Evolutionary conservation across 805 yeast species (phyloP).

Genomic region (Saccharomycopsis sp.): DNA sequence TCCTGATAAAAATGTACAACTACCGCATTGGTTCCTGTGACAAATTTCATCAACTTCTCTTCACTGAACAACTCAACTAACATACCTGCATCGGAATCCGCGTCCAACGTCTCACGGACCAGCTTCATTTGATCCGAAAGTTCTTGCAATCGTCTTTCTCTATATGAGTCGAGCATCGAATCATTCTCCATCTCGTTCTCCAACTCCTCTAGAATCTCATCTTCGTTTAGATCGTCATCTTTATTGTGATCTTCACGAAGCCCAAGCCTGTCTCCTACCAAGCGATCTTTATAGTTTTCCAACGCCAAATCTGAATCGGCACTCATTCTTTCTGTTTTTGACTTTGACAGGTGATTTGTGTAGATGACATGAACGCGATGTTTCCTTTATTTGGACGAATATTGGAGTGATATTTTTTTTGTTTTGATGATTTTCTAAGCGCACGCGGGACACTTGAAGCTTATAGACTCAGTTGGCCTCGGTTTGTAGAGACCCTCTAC

Average conservation of each 20-base stretch:
- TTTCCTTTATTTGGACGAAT: not conserved
- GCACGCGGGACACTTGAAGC: not conserved
- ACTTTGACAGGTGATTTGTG: too few species aligned
- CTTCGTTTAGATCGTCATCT: conserved; percentile 6
- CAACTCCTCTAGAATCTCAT: conserved; percentile 8
- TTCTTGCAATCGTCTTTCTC: conserved; percentile 8
- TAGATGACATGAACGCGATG: not conserved
- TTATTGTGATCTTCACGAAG: not conserved
- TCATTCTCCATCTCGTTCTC: conserved; percentile 9
- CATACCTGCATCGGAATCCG: conserved; percentile 5
- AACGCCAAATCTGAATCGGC: not conserved
- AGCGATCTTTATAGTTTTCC: not conserved
- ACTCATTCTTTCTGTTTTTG: too few species aligned
- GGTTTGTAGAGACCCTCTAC: too few species aligned
- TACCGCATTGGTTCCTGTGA: not conserved
- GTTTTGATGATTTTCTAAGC: not conserved
- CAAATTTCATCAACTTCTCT: conserved; percentile 19
- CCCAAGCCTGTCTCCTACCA: not conserved
- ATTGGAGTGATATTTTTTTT: not conserved
- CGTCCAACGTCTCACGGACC: not conserved
- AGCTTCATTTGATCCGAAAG: not conserved
- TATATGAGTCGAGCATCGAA: not conserved
- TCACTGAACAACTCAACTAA: conserved; percentile 1
- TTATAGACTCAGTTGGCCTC: too few species aligned
- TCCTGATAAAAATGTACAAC: conserved; percentile 12